Evolutionary conservation across 148 eudicot genomes (phyloP).

Genomic region (Hydrangea macrophylla): DNA sequence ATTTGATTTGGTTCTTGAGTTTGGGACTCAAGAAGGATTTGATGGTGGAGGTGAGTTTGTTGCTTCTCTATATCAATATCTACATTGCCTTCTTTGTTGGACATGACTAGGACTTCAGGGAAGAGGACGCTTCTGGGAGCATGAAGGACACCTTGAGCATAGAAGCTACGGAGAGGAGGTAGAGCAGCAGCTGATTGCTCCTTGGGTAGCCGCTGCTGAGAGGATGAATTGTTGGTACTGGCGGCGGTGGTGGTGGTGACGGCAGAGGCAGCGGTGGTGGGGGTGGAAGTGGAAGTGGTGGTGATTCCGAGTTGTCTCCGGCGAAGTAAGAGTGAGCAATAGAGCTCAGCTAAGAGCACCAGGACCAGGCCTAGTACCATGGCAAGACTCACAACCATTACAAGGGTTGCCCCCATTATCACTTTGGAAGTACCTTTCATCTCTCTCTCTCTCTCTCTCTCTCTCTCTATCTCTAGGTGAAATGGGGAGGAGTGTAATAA

Average conservation of each 20-base stretch:
- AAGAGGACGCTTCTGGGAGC: slow-evolving; percentile 72
- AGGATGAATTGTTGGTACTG: background rate
- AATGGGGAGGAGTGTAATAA: slow-evolving; percentile 7
- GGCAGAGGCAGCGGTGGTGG: slow-evolving; percentile 14
- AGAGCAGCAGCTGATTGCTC: slow-evolving; percentile 27
- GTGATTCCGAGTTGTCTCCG: slow-evolving; percentile 14
- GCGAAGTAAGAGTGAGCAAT: slow-evolving; percentile 59
- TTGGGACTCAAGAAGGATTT: slow-evolving; percentile 28
- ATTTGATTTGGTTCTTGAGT: slow-evolving; percentile 14
- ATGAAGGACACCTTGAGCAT: slow-evolving; percentile 60
- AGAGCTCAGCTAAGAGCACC: slow-evolving; percentile 66
- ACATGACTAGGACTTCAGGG: slow-evolving; percentile 51
- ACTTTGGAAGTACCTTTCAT: slow-evolving; percentile 65
- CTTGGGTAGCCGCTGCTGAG: background rate
- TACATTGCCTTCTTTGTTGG: slow-evolving; percentile 21
- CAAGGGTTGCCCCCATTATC: slow-evolving; percentile 62
- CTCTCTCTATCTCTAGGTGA: slow-evolving; percentile 15
- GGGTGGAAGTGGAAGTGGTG: background rate
- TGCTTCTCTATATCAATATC: slow-evolving; percentile 37
- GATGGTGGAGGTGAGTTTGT: slow-evolving; percentile 29
- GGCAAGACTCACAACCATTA: slow-evolving; percentile 51
- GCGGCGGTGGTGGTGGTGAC: slow-evolving; percentile 9
- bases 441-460: slow-evolving; percentile 21
- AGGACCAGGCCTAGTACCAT: slow-evolving; percentile 51
- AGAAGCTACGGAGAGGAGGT: slow-evolving; percentile 52